Base-by-base conservation (phyloP, 2,329 filamentous ascomycete species). In the Elsinoe necatrix region DNA sequence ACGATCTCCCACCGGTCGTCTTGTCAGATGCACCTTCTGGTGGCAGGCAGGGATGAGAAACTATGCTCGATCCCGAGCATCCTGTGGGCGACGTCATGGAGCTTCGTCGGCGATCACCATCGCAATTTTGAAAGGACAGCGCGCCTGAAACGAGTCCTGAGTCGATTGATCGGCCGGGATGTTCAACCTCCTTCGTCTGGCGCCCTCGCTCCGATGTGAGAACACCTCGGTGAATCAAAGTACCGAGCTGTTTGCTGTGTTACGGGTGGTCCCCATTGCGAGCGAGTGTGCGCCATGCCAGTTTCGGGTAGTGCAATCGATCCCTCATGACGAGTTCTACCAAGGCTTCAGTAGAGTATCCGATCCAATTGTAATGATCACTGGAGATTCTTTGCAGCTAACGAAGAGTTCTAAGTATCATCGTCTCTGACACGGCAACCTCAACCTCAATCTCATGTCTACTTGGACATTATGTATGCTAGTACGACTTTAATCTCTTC, bases 111-210 rank as follows among this genome's bases (percentile, higher is more conserved):
- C 16, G 48, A 52, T 52, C 48, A 52, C 48, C 31, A 52, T n/a
- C 29, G 48, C 48, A 52, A 52, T 52, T n/a, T 37, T 39, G 12
- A 39, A 29, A 2, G 25, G 23, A 25, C 21, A 50, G 16, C 18
- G 31, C 31, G 31, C 16, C 29, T 29, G 48, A 52, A 52, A 52
- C 48, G 16, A 21, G 16, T 21, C 48, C 48, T 52, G 48, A 18
- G 14, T 23, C 48, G 29, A 39, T n/a, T 52, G 48, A 52, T 52
- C 48, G 48, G 29, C 48, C 48, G 48, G 48, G 48, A 52, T 25
- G 6, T 35, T 14, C 29, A 52, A 52, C 48, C 48, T 52, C 39
- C 29, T 35, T 39, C 25, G 12, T n/a, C 45, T 50, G 27, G 18
- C 48, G 9, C 16, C 16, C 27, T 18, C 12, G 45, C 45, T 50